These are phyloP conservation scores for Saccharomyces uvarum DNA, from an alignment of 1,139 yeast genomes.

Conservation along the genomic window DNA sequence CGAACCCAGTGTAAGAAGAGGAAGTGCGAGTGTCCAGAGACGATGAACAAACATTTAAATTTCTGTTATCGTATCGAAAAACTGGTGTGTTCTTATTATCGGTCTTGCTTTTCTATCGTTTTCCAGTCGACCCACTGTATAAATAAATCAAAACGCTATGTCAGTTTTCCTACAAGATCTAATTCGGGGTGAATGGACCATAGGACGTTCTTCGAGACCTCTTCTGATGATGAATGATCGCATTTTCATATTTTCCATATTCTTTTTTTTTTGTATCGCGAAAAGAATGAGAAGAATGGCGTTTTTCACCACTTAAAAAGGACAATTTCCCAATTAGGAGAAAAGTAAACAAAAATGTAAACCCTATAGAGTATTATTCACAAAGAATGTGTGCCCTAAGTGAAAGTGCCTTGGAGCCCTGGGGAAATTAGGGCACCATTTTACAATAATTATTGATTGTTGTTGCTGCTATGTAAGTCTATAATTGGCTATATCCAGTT, in stretches of 20 bases:
- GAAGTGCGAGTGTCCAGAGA: constrained; percentile 3
- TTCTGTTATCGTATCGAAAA: background rate
- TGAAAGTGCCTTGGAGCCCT: background rate
- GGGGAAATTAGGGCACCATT: background rate
- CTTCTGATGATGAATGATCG: background rate
- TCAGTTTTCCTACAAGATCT: background rate
- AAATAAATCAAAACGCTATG: background rate
- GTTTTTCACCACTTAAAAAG: background rate
- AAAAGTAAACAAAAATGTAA: background rate
- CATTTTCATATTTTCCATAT: background rate
- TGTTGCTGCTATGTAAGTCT: background rate
- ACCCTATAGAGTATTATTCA: background rate
- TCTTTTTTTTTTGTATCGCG: background rate
- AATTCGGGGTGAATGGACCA: background rate
- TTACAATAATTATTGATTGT: too few species aligned
- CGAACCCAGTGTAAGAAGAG: constrained; percentile 1
- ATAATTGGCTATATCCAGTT: constrained; percentile 23
- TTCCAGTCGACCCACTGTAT: background rate
- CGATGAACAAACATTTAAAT: constrained; percentile 5
- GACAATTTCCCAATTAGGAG: background rate
- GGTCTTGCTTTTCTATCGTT: background rate
- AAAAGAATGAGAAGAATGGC: background rate
- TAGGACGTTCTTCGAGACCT: background rate
- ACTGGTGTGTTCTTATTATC: background rate
- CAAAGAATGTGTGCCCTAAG: background rate